Evolutionary conservation across 768 basidiomycete genomes (phyloP), one percentile per base, ranked within the genome.

Genomic region (Pleurotus pulmonarius): DNA sequence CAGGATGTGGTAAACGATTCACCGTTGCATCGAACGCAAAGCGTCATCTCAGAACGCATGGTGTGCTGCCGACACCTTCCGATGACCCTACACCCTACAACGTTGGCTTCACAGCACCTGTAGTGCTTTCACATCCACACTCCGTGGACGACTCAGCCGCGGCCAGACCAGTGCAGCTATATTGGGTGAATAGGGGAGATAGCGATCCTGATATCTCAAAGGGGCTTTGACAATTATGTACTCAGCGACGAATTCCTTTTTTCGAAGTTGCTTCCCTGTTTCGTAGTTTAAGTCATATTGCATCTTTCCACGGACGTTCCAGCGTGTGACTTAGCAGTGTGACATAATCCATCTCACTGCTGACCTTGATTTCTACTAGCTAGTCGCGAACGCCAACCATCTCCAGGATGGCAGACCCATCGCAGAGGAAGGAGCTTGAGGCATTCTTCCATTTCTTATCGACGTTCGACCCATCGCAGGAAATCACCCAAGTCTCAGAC

Each of bases 11-110:
- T 26, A 86, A 87, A 64, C 78, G 75, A 4, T 92, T 92, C 63
- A 83, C 87, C n/a, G 89, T 92, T 15, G 82, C 87, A 11, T 92
- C 90, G 8, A 92, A 92, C 62, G 88, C 88, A 13, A 88, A 85
- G 67, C 80, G 90, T 37, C 90, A 92, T 64, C 76, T 89, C 37
- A 84, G 87, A 47, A 90, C 87, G 2, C 90, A 92, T 61, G 86
- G 87, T 24, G 75, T 86, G 20, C 57, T 59, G 58, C 67, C 59
- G 11, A n/a, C 34, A n/a, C 56, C 55, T 16, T 59, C 41, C 6
- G 49, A 58, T 15, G 46, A 53, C 22, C 47, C 62, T 6, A 46
- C 46, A 12, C 64, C 71, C 2, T 76, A 75, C 53, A 61, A 71
- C 15, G 73, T 76, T 20, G 75, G 69, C 16, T 78, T 77, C 60